These are phyloP conservation scores for Trichophyton rubrum DNA, from an alignment of 2,329 filamentous ascomycete genomes.

Conservation along the genomic window DNA sequence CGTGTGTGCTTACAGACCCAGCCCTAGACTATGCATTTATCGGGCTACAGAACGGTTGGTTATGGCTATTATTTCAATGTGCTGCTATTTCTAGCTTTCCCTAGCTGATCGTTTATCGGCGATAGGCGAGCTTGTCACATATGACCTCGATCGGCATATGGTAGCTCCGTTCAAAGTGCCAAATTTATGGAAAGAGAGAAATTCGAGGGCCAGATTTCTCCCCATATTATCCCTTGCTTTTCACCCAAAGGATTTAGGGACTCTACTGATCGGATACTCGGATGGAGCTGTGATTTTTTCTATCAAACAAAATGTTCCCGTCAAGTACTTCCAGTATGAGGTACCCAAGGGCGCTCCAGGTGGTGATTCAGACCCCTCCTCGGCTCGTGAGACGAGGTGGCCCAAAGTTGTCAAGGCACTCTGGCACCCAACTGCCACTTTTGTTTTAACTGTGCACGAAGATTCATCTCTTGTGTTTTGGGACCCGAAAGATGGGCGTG, in stretches of 20 bases:
- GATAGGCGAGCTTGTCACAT: conserved; percentile 69
- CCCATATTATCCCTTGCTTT: conserved; percentile 67
- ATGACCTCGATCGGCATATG: conserved; percentile 72
- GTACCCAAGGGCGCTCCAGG: conserved; percentile 72
- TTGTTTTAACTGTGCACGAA: conserved; percentile 74
- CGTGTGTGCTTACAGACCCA: conserved; percentile 66
- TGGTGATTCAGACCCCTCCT: conserved; percentile 53
- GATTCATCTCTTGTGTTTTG: conserved; percentile 88
- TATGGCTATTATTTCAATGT: not conserved
- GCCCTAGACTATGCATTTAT: conserved; percentile 89
- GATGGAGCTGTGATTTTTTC: conserved; percentile 83
- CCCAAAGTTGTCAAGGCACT: conserved; percentile 70
- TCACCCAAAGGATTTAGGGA: conserved; percentile 85
- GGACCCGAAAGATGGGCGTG: conserved; percentile 78
- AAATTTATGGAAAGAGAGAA: conserved; percentile 70
- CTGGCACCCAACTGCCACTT: conserved; percentile 92
- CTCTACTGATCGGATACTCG: conserved; percentile 78
- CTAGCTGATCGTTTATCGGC: not conserved
- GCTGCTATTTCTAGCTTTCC: not conserved
- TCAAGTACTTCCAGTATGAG: conserved; percentile 72
- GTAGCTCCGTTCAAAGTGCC: conserved; percentile 69
- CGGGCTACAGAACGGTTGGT: conserved; percentile 56
- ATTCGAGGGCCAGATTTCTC: conserved; percentile 52
- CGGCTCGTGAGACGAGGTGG: conserved; percentile 49
- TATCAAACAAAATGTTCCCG: conserved; percentile 76